Evolutionary conservation across 805 yeast genomes (phyloP), one percentile per base, ranked within the genome.

Genomic region (Zygotorulaspora chibaensis): DNA sequence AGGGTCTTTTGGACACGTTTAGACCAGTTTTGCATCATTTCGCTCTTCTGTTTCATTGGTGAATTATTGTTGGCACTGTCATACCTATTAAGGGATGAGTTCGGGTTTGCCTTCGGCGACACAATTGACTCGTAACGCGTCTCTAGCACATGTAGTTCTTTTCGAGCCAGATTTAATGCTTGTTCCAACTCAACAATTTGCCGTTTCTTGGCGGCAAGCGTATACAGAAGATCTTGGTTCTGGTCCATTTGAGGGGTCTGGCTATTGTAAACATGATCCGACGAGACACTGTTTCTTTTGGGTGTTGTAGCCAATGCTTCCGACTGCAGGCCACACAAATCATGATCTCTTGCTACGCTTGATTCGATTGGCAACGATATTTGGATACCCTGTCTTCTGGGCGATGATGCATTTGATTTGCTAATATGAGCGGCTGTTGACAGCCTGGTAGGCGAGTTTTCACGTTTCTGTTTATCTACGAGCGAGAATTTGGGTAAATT

Each of bases 131-230:
- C 48, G 27, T 31, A 47, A 12, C 40, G 51, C 10, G 27, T 45
- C 34, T 74, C 75, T 28, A 75, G 46, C 3, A 53, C 52, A 12
- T 54, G 55, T 17, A 76, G 48, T 26, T 75, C 77, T 3, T 53
- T 54, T 50, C 72, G 72, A 2, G 74, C 53, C 20, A 30, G 18
- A 11, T 67, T 66, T 43, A 70, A 57, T 28, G 69, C 68, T n/a
- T 68, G 62, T 54, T 73, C 75, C 46, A 77, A 57, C 40, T 79
- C 83, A 13, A 70, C 50, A 8, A 80, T 71, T 45, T 72, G 72
- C 48, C 81, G 69, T 54, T 80, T 83, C 55, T 81, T 80, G 2
- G 72, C 55, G 0, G 84, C 80, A 41, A 75, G 52, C 35, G 62
- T 59, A 42, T 61, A 70, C 30, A 75, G 55, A 13, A 75, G 12